A percentile compares a stretch with the other conserved stretches of the same genome.
Conservation (phyloP, 2,329 filamentous ascomycete species). For the Claviceps africana region DNA sequence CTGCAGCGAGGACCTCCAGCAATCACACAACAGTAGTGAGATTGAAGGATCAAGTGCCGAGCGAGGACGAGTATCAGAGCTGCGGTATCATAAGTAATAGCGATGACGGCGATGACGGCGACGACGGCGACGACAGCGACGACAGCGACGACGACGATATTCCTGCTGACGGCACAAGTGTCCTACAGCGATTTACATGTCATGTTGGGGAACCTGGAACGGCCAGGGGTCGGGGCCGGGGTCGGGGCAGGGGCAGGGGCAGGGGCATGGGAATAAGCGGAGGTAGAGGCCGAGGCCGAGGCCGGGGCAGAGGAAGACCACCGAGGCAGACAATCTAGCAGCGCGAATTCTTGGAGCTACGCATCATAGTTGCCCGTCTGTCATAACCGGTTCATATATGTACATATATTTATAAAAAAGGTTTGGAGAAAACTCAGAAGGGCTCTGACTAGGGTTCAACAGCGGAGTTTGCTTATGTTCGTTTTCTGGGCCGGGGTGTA, state of each 20-base stretch:
- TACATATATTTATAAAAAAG: background rate
- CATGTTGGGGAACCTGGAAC: background rate
- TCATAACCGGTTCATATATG: background rate
- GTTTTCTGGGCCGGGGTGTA: background rate
- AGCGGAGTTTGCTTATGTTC: background rate
- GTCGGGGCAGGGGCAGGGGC: slow-evolving; percentile 7
- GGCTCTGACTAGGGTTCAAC: background rate
- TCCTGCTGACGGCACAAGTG: slow-evolving; percentile 6
- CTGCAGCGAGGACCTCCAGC: background rate
- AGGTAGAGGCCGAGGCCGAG: background rate
- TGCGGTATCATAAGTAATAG: background rate
- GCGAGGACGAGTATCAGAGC: slow-evolving; percentile 2
- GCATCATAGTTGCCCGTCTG: background rate
- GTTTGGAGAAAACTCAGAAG: background rate
- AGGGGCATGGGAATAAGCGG: slow-evolving; percentile 10
- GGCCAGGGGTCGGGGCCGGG: slow-evolving; percentile 1
- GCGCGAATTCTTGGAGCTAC: background rate
- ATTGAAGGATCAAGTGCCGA: slow-evolving; percentile 6
- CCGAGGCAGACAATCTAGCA: background rate
- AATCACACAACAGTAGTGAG: slow-evolving; percentile 7
- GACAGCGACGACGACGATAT: slow-evolving; percentile 10
- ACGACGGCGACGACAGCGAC: slow-evolving; percentile 9
- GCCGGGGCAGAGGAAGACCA: background rate
- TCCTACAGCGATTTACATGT: background rate
- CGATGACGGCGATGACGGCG: slow-evolving; percentile 8